Evolutionary conservation across 1,284 basidiomycete species (phyloP).

Genomic region (Malassezia restricta): DNA sequence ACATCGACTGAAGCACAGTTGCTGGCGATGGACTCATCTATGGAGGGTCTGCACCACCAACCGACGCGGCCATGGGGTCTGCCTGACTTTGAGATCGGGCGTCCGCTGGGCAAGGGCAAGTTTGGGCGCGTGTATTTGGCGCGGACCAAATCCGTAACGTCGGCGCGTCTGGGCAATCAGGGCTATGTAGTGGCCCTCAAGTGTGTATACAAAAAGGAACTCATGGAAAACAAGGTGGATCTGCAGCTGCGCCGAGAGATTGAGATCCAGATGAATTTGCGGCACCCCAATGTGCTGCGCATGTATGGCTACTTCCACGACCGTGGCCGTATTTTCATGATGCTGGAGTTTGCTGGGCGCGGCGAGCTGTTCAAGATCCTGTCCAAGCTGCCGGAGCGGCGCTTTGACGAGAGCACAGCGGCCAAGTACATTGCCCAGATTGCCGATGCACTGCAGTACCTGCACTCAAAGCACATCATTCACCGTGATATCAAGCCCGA

Average conservation of each 20-base stretch:
- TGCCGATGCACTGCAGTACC: conserved; percentile 85
- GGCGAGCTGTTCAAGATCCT: conserved; percentile 95
- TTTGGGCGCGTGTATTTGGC: conserved; percentile 99
- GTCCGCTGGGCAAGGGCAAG: conserved; percentile 92
- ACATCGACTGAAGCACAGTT: conserved; percentile 8
- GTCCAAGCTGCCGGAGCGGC: conserved; percentile 57
- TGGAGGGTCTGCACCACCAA: conserved; percentile 19
- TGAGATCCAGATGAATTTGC: conserved; percentile 93
- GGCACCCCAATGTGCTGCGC: conserved; percentile 84
- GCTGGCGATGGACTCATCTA: conserved; percentile 17
- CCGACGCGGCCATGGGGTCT: conserved; percentile 58
- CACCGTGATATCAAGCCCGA: conserved; percentile 99
- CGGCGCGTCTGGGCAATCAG: conserved; percentile 2
- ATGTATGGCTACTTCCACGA: conserved; percentile 97
- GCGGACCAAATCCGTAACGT: conserved; percentile 53
- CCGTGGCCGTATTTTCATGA: conserved; percentile 90
- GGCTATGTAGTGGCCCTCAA: conserved; percentile 89
- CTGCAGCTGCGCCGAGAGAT: conserved; percentile 93
- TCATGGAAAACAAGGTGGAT: conserved; percentile 59
- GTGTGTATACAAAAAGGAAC: conserved; percentile 91
- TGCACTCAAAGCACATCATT: conserved; percentile 92
- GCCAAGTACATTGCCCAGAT: conserved; percentile 91
- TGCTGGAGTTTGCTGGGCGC: conserved; percentile 89
- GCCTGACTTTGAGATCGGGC: conserved; percentile 80
- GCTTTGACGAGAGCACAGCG: conserved; percentile 75